These are phyloP conservation scores for Cystofilobasidium capitatum DNA, from an alignment of 768 basidiomycete genomes.

Conservation along the genomic window DNA sequence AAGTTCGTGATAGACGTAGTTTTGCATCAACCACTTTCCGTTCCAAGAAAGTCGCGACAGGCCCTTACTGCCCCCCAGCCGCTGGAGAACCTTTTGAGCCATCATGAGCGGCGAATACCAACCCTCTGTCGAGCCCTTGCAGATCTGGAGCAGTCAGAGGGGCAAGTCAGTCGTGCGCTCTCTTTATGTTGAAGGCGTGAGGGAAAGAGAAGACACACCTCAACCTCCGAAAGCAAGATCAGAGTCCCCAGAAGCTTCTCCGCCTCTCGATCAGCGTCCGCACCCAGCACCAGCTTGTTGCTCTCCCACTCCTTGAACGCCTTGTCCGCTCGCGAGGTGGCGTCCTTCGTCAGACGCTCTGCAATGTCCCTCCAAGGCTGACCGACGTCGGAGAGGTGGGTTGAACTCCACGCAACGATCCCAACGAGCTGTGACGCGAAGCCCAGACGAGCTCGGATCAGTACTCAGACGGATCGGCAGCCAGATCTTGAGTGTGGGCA, in stretches of 20 bases:
- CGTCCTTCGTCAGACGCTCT: not conserved
- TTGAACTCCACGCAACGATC: slow-evolving; percentile 24
- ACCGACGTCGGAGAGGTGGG: slow-evolving; percentile 21
- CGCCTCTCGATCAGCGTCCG: not conserved
- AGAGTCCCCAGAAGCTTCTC: slow-evolving; percentile 21
- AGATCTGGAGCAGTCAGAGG: slow-evolving; percentile 11
- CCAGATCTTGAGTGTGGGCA: no score
- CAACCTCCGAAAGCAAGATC: slow-evolving; percentile 19
- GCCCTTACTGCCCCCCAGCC: slow-evolving; percentile 10
- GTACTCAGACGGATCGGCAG: not conserved
- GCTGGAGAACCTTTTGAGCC: slow-evolving; percentile 12
- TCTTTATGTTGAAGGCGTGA: not conserved
- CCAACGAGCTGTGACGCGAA: slow-evolving; percentile 3
- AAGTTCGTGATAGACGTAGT: slow-evolving; percentile 24
- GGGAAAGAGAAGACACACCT: slow-evolving; percentile 9
- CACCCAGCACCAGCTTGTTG: not conserved
- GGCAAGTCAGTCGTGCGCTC: not conserved
- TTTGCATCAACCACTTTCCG: slow-evolving; percentile 12
- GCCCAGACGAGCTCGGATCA: not conserved
- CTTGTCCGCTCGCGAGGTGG: not conserved
- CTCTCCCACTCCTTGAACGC: slow-evolving; percentile 4
- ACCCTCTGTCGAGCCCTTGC: slow-evolving; percentile 20
- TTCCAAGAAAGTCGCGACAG: not conserved
- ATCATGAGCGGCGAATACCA: slow-evolving; percentile 16
- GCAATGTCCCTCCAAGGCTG: slow-evolving; percentile 23